Conservation (phyloP, 2,329 filamentous ascomycete species). For the Arthrocladium fulminans region DNA sequence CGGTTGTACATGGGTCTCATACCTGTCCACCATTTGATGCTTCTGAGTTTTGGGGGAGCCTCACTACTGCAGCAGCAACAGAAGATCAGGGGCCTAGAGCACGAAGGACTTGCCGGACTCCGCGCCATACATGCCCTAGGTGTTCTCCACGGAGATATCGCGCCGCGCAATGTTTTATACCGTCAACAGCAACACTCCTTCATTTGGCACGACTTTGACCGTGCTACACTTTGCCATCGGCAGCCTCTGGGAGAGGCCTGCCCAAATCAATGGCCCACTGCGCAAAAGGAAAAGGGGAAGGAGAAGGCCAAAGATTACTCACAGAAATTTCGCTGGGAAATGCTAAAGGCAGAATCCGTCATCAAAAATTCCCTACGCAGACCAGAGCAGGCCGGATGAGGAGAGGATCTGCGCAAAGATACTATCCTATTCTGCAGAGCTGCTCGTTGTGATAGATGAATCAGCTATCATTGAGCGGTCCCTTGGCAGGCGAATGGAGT, state of each 20-base stretch:
- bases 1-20: not conserved
- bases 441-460: no score
- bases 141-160: not conserved
- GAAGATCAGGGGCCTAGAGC: not conserved
- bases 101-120: no score
- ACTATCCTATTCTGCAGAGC: no score
- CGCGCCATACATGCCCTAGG: no score
- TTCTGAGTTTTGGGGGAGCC: constrained; percentile 4
- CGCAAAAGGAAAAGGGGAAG: not conserved
- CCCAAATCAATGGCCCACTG: not conserved
- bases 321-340: not conserved
- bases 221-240: not conserved
- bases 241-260: not conserved
- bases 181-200: not conserved
- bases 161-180: not conserved
- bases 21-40: constrained; percentile 2
- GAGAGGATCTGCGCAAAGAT: no score
- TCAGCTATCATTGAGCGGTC: no score
- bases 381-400: no score
- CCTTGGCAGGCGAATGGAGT: no score
- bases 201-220: not conserved
- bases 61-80: not conserved
- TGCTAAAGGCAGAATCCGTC: not conserved
- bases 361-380: no score
- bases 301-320: not conserved